A percentile compares a stretch with the other conserved stretches of the same genome.
Evolutionary conservation across 257 asterid species (phyloP).

Genomic region (Nicotiana attenuata): DNA sequence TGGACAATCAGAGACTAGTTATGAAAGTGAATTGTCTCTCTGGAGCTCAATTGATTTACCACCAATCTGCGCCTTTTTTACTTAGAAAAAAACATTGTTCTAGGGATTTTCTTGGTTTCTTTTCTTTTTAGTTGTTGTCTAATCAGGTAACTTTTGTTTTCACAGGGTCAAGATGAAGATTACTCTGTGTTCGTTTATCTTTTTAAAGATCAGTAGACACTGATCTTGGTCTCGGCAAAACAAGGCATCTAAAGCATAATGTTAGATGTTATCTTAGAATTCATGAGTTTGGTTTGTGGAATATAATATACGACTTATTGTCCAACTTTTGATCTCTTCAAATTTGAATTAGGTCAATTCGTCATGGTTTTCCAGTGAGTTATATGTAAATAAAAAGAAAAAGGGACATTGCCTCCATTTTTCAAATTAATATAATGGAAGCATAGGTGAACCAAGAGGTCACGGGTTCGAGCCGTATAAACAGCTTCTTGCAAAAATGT

Average conservation of each 20-base stretch:
- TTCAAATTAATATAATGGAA: too few relatives aligned
- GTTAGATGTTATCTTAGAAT: neutral
- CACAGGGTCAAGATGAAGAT: neutral
- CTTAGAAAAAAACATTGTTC: neutral
- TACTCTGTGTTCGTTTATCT: neutral
- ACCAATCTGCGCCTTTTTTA: conserved; percentile 32
- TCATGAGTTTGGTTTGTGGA: neutral
- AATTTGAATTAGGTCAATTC: neutral
- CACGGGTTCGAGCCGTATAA: too few relatives aligned
- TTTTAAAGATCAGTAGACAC: neutral
- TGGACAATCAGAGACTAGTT: neutral
- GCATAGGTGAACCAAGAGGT: too few relatives aligned
- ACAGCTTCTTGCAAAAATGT: too few relatives aligned
- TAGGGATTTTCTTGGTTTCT: neutral
- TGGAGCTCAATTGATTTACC: conserved; percentile 51
- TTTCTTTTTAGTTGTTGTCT: too few relatives aligned
- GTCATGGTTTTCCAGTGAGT: neutral
- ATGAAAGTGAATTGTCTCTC: conserved; percentile 28
- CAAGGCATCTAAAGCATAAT: neutral
- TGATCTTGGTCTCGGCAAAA: neutral
- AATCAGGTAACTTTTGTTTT: neutral
- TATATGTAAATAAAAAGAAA: too few relatives aligned
- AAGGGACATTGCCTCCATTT: neutral
- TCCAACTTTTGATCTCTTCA: conserved; percentile 1
- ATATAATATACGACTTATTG: neutral